Evolutionary conservation across 31 red algal genomes (phyloP).

Genomic region (Endocladia muricata): DNA sequence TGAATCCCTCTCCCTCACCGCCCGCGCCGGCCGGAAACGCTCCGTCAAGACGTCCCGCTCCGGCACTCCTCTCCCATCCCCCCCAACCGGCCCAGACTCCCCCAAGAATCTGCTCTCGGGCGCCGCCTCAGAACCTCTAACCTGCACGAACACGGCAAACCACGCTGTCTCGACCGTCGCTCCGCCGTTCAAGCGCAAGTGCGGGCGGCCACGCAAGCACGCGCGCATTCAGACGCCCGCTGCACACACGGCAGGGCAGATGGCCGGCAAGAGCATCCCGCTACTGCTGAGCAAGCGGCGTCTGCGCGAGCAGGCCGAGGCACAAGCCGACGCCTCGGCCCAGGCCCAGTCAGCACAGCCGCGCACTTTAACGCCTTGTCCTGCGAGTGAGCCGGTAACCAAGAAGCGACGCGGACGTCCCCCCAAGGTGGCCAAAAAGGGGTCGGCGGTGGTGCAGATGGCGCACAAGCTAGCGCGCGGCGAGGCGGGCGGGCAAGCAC

Average conservation of each 20-base stretch:
- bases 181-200: too few relatives aligned
- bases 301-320: neutral
- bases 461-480: neutral
- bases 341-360: too few relatives aligned
- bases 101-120: too few relatives aligned
- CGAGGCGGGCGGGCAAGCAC: neutral
- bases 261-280: neutral
- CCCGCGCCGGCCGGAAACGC: too few relatives aligned
- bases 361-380: too few relatives aligned
- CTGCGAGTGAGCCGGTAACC: neutral
- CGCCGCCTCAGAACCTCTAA: too few relatives aligned
- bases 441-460: neutral
- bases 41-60: too few relatives aligned
- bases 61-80: too few relatives aligned
- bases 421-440: neutral
- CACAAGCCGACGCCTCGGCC: neutral
- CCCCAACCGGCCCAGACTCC: too few relatives aligned
- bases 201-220: neutral
- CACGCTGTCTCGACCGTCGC: too few relatives aligned
- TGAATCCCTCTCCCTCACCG: too few relatives aligned
- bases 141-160: too few relatives aligned
- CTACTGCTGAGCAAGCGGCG: neutral
- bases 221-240: neutral
- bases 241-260: neutral
- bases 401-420: neutral